Percentiles rank a stretch among this genome's conserved stretches.
phyloP scores from a whole-genome alignment of 169 alveolate genomes.

The Besnoitia besnoiti region DNA sequence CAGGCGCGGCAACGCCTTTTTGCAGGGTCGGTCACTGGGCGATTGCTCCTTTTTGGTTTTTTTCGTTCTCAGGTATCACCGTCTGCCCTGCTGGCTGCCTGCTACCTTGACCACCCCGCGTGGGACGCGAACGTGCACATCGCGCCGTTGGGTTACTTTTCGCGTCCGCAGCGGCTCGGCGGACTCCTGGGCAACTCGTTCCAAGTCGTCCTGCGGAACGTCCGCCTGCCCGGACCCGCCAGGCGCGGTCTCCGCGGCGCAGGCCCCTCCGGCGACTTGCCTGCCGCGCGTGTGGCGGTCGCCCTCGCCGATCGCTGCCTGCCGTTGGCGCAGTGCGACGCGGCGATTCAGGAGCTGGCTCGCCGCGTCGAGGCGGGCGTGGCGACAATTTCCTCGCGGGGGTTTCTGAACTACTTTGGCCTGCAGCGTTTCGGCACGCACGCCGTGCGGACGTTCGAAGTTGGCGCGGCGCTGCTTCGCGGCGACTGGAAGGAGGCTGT shows the following conservation, averaged over 20 bases:
- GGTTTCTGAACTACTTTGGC: constrained; percentile 62
- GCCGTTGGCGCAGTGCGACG: not conserved
- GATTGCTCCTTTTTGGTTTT: too few species aligned
- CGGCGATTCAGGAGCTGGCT: not conserved
- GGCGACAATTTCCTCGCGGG: not conserved
- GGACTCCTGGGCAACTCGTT: constrained; percentile 50
- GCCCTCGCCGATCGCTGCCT: not conserved
- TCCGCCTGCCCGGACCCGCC: constrained; percentile 6
- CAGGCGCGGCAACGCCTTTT: too few species aligned
- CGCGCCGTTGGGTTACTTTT: constrained; percentile 16
- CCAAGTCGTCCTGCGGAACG: constrained; percentile 46
- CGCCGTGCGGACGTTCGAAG: constrained; percentile 34
- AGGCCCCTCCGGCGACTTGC: not conserved
- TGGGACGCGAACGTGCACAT: not conserved
- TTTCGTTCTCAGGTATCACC: not conserved
- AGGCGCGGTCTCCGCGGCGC: not conserved
- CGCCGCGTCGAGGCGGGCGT: constrained; percentile 28
- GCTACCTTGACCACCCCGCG: not conserved
- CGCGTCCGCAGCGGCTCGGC: constrained; percentile 41
- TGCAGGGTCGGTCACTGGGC: too few species aligned
- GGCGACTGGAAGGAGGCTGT: constrained; percentile 53
- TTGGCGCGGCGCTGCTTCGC: constrained; percentile 59
- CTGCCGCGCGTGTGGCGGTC: not conserved
- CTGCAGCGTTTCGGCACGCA: constrained; percentile 65
- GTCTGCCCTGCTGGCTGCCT: not conserved